A percentile compares a stretch with the other conserved stretches of the same genome.
Evolutionary conservation across 1,139 yeast species (phyloP).

Genomic region (Magnusiomyces ingens): DNA sequence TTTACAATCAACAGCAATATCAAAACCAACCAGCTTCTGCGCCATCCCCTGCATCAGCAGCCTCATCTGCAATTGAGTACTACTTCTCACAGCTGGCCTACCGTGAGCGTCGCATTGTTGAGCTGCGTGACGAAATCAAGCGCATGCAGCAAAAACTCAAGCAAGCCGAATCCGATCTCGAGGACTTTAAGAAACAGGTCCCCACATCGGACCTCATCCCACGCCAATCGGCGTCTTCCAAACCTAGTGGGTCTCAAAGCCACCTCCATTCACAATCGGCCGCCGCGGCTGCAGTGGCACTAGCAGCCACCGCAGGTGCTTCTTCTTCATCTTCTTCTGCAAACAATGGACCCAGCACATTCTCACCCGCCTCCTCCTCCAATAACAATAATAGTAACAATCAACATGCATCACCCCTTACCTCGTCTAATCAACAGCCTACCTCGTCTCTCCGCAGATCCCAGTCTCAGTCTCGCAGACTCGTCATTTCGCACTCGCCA

Average conservation of each 20-base stretch:
- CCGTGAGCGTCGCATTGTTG: slow-evolving; percentile 33
- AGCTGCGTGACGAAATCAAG: slow-evolving; percentile 31
- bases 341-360: neutral
- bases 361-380: neutral
- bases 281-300: neutral
- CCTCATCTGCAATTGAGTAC: slow-evolving; percentile 10
- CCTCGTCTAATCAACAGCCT: neutral
- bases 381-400: neutral
- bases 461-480: neutral
- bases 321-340: neutral
- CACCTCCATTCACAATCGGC: neutral
- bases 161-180: slow-evolving; percentile 28
- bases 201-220: slow-evolving; percentile 8
- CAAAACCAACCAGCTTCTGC: neutral
- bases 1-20: neutral
- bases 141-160: slow-evolving; percentile 27
- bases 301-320: neutral
- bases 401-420: neutral
- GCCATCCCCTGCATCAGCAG: slow-evolving; percentile 6
- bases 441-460: neutral
- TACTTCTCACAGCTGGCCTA: slow-evolving; percentile 32
- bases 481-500: slow-evolving; percentile 3
- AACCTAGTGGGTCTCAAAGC: neutral
- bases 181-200: slow-evolving; percentile 24
- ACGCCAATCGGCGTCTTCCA: neutral